Conservation (phyloP, 2,329 filamentous ascomycete species). For the Lachnellula arida region DNA sequence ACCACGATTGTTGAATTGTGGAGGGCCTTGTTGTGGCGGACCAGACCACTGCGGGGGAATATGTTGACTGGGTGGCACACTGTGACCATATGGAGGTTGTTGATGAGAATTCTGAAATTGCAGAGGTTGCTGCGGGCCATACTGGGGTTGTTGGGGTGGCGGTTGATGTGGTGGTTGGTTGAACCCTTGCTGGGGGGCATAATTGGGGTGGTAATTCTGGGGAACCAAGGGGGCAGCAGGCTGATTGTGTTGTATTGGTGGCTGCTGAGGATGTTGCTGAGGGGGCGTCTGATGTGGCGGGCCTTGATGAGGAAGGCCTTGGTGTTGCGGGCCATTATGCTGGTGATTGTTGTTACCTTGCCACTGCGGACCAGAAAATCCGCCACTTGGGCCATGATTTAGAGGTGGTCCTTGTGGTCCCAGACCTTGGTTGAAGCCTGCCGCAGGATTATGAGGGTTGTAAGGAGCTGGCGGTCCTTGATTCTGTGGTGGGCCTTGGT, state of each 20-base stretch:
- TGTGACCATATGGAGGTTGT: constrained; percentile 32
- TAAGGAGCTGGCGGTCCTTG: constrained; percentile 20
- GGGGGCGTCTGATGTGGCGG: constrained; percentile 21
- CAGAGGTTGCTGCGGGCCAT: constrained; percentile 33
- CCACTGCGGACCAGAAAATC: constrained; percentile 26
- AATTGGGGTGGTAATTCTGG: constrained; percentile 55
- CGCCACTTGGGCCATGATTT: constrained; percentile 14
- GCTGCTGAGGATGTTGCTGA: constrained; percentile 29
- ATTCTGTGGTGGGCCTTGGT: constrained; percentile 5
- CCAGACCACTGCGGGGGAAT: constrained; percentile 26
- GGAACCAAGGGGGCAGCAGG: constrained; percentile 42
- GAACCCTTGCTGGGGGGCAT: constrained; percentile 49
- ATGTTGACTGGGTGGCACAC: constrained; percentile 31
- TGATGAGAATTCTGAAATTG: constrained; percentile 27
- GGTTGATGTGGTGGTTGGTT: constrained; percentile 37
- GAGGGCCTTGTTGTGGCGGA: constrained; percentile 30
- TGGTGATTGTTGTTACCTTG: constrained; percentile 21
- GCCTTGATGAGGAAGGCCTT: constrained; percentile 14
- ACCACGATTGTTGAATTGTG: constrained; percentile 34
- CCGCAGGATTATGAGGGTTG: constrained; percentile 26
- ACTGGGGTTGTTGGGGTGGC: constrained; percentile 40
- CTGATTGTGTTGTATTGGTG: constrained; percentile 32
- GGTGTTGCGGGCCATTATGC: constrained; percentile 18
- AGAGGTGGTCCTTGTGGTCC: constrained; percentile 21
- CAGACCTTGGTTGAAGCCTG: constrained; percentile 33